Base-by-base conservation (phyloP, 2,329 filamentous ascomycete genomes). In the Colletotrichum sp. region DNA sequence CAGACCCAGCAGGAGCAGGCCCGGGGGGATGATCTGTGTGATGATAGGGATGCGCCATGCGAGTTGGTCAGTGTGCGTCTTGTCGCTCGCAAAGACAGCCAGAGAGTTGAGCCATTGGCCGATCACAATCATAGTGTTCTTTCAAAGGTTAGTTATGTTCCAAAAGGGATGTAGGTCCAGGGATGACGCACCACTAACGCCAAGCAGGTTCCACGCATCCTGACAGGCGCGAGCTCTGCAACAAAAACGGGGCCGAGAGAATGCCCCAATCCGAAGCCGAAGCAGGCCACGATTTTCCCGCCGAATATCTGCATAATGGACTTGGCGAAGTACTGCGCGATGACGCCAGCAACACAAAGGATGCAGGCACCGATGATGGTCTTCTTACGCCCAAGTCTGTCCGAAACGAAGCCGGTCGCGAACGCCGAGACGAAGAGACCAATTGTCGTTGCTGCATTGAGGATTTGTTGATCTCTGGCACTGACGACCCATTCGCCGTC, bases 51-150 rank as follows among this genome's bases (percentile, higher is more conserved):
- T 78, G 16, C 79, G 72, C 82, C 82, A 83, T 13, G 79, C 79
- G 58, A 78, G 75, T 58, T 34, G n/a, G 43, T 82, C 80, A 55
- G 79, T 77, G 13, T 68, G 30, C 43, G 79, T 74, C 18, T 68
- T 67, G 38, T 67, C 63, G 21, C 72, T 71, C 15, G 61, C 32
- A 60, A 72, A 48, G 3, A 76, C 77, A 15, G 78, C 75, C 6
- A 74, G 71, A 58, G 71, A 77, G 68, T 60, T 78, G 36, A 28
- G 63, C 76, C 75, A 77, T 58, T 82, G 80, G 5, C 82, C 82
- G 8, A 82, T 74, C 1, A 82, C 82, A 18, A 83, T 82, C 80
- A 83, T 83, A 9, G 81, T 83, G 67, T 83, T 83, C 66, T 68
- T 26, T 21, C 5, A 12, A 21, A 21, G 7, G 15, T 48, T 13